phyloP scores from a whole-genome alignment of 2,329 filamentous ascomycete species.

The Xylariaceae sp. region DNA sequence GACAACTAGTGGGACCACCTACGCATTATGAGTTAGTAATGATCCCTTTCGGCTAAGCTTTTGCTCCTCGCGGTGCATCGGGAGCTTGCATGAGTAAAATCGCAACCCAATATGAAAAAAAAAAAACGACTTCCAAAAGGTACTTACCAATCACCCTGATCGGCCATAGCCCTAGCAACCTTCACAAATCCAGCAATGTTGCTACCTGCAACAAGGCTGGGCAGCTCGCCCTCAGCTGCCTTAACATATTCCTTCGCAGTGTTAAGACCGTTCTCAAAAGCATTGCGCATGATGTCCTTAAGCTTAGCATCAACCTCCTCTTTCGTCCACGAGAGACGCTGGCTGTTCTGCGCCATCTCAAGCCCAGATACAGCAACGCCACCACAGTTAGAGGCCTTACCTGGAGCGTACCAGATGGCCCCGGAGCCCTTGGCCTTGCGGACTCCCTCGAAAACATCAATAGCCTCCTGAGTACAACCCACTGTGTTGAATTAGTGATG shows the following conservation, averaged over 20 bases:
- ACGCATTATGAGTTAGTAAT: too few relatives aligned
- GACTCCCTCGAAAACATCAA: slow-evolving; percentile 84
- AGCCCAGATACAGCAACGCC: slow-evolving; percentile 96
- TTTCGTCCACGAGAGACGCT: slow-evolving; percentile 75
- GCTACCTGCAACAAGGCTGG: slow-evolving; percentile 85
- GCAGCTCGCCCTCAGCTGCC: slow-evolving; percentile 67
- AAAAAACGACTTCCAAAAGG: too few relatives aligned
- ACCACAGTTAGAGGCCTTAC: slow-evolving; percentile 95
- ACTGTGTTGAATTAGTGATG: slow-evolving; percentile 36
- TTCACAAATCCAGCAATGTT: slow-evolving; percentile 99
- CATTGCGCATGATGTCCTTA: slow-evolving; percentile 91
- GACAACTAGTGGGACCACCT: too few relatives aligned
- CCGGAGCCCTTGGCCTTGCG: slow-evolving; percentile 63
- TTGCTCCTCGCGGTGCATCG: too few relatives aligned
- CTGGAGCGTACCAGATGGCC: slow-evolving; percentile 92
- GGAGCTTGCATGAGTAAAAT: too few relatives aligned
- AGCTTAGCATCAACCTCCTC: slow-evolving; percentile 92
- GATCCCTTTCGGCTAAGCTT: too few relatives aligned
- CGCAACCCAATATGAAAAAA: too few relatives aligned
- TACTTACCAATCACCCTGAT: slow-evolving; percentile 91
- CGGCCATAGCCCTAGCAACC: slow-evolving; percentile 90
- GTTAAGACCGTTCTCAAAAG: slow-evolving; percentile 84
- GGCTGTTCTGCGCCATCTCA: slow-evolving; percentile 98
- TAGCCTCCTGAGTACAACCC: slow-evolving; percentile 95
- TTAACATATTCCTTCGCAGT: slow-evolving; percentile 88